Percentiles rank a stretch among this genome's conserved stretches.
Evolutionary conservation across 1,284 basidiomycete genomes (phyloP).

Genomic region (Rhodotorula sp.): DNA sequence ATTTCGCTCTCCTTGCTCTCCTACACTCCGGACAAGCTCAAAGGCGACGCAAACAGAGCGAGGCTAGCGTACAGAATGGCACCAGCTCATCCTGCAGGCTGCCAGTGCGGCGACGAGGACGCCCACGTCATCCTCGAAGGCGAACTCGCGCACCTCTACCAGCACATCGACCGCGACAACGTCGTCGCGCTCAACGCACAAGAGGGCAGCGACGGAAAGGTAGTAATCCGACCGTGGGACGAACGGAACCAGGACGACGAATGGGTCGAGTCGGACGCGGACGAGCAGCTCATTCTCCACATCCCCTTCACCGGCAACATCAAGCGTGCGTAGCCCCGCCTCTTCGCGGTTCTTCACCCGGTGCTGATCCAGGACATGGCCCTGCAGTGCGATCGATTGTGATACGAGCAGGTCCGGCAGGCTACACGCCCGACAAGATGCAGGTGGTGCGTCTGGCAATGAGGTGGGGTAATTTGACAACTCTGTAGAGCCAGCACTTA

Average conservation of each 20-base stretch:
- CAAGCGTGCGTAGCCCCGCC: slow-evolving; percentile 31
- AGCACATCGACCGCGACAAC: slow-evolving; percentile 40
- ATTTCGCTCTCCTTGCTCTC: background rate
- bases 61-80: slow-evolving; percentile 6
- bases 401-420: slow-evolving; percentile 41
- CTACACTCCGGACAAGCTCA: too few relatives aligned
- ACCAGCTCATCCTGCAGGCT: slow-evolving; percentile 23
- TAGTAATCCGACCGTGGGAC: slow-evolving; percentile 43
- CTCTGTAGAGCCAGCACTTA: background rate
- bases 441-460: slow-evolving; percentile 26
- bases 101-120: slow-evolving; percentile 36
- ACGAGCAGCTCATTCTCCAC: slow-evolving; percentile 42
- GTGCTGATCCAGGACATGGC: background rate
- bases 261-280: slow-evolving; percentile 41
- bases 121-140: slow-evolving; percentile 35
- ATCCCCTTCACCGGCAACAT: slow-evolving; percentile 44
- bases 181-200: slow-evolving; percentile 42
- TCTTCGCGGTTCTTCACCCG: background rate
- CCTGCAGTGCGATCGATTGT: slow-evolving; percentile 41
- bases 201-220: slow-evolving; percentile 31
- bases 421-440: slow-evolving; percentile 39
- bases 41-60: too few relatives aligned
- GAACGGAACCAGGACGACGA: slow-evolving; percentile 39
- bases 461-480: too few relatives aligned
- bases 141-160: slow-evolving; percentile 29